Percentiles rank a stretch among this genome's conserved stretches.
phyloP scores from a whole-genome alignment of 2,329 filamentous ascomycete species.

The Aspergillus nomiae region DNA sequence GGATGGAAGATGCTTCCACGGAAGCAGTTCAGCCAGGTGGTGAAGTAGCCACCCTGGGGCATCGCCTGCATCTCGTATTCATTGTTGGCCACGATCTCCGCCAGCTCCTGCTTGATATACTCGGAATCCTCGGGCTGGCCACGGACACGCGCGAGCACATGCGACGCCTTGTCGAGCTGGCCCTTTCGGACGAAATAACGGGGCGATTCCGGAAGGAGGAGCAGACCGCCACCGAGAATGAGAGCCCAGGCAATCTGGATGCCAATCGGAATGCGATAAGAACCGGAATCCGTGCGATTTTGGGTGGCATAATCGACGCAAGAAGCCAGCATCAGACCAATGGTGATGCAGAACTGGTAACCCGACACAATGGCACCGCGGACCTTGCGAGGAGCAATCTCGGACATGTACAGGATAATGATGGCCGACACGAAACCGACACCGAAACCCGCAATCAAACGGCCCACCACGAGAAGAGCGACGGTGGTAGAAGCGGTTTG shows the following conservation, averaged over 20 bases:
- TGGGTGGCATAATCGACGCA: conserved; percentile 74
- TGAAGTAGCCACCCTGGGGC: conserved; percentile 65
- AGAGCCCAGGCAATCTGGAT: conserved; percentile 81
- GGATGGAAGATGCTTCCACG: conserved; percentile 55
- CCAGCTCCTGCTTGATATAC: conserved; percentile 75
- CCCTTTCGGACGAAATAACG: conserved; percentile 83
- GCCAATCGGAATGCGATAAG: conserved; percentile 78
- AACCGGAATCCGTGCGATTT: conserved; percentile 61
- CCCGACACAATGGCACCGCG: conserved; percentile 77
- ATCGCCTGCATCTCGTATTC: conserved; percentile 76
- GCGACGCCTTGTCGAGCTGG: conserved; percentile 64
- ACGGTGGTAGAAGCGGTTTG: conserved; percentile 62
- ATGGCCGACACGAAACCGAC: conserved; percentile 80
- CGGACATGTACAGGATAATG: conserved; percentile 85
- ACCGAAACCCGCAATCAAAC: conserved; percentile 74
- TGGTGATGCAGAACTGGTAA: conserved; percentile 82
- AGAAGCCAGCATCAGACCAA: conserved; percentile 74
- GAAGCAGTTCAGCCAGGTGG: conserved; percentile 70
- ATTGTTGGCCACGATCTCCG: conserved; percentile 86
- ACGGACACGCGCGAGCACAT: conserved; percentile 67
- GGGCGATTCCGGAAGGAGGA: conserved; percentile 81
- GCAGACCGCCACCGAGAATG: conserved; percentile 70
- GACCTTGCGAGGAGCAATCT: conserved; percentile 73
- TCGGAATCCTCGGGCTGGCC: conserved; percentile 72
- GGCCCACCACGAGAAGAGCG: conserved; percentile 69